Base-by-base conservation (phyloP, 1,139 yeast genomes). In the Pichia norvegensis region DNA sequence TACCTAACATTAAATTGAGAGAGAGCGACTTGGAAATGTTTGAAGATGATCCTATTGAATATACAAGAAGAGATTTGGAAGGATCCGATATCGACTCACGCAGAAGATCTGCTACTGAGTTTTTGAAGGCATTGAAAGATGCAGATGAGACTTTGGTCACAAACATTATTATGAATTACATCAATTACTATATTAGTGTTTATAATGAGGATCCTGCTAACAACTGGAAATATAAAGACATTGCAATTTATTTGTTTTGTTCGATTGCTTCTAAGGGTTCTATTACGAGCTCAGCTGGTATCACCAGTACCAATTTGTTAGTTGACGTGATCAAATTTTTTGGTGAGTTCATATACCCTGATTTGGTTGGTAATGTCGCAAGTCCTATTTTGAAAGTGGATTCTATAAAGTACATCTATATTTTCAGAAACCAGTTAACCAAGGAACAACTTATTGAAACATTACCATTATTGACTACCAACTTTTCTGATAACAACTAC, bases 41-140 rank as follows among this genome's bases (percentile, higher is more conserved):
- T 65, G 98, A 92, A 66, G 98, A 94, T 65, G 98, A 94, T 60
- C 98, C 98, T 36, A 83, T 92, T 45, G 94, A 86, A 57, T 94
- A 74, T 61, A 92, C 88, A 19, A 76, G 97, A 59, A 76, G 95
- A 49, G 98, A 94, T 64, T 70, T 94, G 46, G 98, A 92, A 67
- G 98, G 97, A 4, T 82, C 95, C 0, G 97, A 92, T 60, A 78
- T 84, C 33, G 97, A 90, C 59, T 84, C 97, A 1, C 78, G 98
- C 65, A 76, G 97, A 65, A 79, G 95, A 56, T 80, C 96, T 0
- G 83, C 97, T 16, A 85, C 95, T 1, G 97, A 88, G 58, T 88
- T 94, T 59, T 70, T 94, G 54, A 77, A 95, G 53, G 95, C 88
- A 58, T 73, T 94, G 55, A 86, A 88, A 55, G 88, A 81, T 45